phyloP scores from a whole-genome alignment of 306 rosid genomes.

The Gillenia trifoliata region DNA sequence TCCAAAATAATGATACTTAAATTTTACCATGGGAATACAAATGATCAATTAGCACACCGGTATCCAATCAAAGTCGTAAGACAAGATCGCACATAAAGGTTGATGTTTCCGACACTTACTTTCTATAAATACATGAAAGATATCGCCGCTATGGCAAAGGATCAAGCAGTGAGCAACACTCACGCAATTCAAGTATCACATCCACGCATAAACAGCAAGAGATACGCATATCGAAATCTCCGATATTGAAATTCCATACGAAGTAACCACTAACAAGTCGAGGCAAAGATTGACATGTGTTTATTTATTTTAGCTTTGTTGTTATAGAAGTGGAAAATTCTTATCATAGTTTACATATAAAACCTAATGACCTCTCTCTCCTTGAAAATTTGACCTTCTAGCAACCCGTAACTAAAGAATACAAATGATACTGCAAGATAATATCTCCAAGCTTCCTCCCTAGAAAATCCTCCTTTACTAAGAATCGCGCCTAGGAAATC shows the following conservation, averaged over 20 bases:
- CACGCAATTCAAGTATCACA: background rate
- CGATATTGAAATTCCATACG: background rate
- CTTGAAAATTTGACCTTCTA: background rate
- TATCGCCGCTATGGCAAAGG: background rate
- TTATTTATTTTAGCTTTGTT: background rate
- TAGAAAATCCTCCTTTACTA: too few relatives aligned
- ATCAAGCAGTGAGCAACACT: background rate
- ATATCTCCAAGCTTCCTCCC: slow-evolving; percentile 86
- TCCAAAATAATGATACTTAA: background rate
- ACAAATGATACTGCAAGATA: slow-evolving; percentile 56
- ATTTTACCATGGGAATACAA: background rate
- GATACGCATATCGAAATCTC: background rate
- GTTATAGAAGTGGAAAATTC: background rate
- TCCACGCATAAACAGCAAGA: background rate
- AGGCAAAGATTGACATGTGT: background rate
- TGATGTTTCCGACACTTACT: background rate
- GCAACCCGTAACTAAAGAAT: background rate
- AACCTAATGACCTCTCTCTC: background rate
- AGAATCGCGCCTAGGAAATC: too few relatives aligned
- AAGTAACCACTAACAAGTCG: background rate
- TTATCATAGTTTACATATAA: background rate
- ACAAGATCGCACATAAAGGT: background rate
- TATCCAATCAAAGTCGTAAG: background rate
- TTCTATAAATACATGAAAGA: background rate
- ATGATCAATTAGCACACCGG: background rate